Base-by-base conservation (phyloP, 192 early-diverging fungal genomes). In the Chytriomyces confervae region DNA sequence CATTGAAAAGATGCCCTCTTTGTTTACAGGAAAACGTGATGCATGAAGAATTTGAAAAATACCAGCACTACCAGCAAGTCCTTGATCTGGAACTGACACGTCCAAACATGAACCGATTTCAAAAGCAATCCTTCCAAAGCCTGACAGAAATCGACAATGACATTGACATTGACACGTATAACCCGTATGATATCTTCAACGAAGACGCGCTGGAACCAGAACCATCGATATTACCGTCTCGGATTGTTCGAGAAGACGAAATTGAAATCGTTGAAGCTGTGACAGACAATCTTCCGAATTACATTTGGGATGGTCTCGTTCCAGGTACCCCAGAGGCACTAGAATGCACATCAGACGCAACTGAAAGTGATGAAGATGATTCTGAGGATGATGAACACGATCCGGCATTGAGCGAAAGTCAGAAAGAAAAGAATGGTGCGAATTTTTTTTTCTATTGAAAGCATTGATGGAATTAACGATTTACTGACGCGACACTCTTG, bases 21-120 rank as follows among this genome's bases (percentile, higher is more conserved):
- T 69, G 57, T 9, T 29, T 71, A 11, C 20, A 74, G 72, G 72
- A 74, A 23, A 46, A 45, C n/a, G 50, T 74, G n/a, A 44, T 74
- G 53, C 72, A 74, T 62, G 72, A 74, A 62, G 72, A 74, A 49
- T 74, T 74, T 74, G 72, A 74, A 63, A 74, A 74, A 29, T 48
- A 50, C 44, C 72, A 63, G 61, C 8, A 45, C 23, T 49, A 74
- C n/a, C 18, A 61, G 11, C 24, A 74, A 49, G 6, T 74, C 10
- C 29, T 74, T 9, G 24, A 74, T 6, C 44, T 47, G 0, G 60
- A 74, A 45, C 72, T 61, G 45, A n/a, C 57, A 16, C 62, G 47
- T 20, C 44, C 62, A n/a, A 61, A 62, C 61, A 61, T 48, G 46
- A 23, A 53, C 10, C 24, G 62, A 29, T 74, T 53, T 53, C 72